phyloP scores from a whole-genome alignment of 345 rosid species.

The Sisymbrium irio region DNA sequence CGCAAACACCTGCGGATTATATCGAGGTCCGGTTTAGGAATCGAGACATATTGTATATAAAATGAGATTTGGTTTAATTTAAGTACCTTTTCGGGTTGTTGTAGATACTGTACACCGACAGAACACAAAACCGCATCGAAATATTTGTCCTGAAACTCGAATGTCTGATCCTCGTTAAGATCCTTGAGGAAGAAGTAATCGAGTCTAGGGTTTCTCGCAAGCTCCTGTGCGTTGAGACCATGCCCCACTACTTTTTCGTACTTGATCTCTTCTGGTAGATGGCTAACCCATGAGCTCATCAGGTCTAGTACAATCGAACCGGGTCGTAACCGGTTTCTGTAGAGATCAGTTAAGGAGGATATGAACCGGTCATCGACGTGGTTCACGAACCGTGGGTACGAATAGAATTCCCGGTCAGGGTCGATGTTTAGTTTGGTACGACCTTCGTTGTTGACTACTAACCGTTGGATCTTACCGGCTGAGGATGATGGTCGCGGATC shows the following conservation, averaged over 20 bases:
- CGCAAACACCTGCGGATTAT: slow-evolving; percentile 53
- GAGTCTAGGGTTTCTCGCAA: slow-evolving; percentile 45
- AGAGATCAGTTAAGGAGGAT: slow-evolving; percentile 58
- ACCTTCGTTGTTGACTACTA: slow-evolving; percentile 61
- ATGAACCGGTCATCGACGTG: slow-evolving; percentile 82
- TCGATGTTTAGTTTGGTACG: slow-evolving; percentile 57
- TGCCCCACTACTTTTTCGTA: slow-evolving; percentile 84
- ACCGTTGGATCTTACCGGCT: slow-evolving; percentile 64
- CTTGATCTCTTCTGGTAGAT: slow-evolving; percentile 60
- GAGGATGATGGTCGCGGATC: slow-evolving; percentile 36
- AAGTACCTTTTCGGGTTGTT: slow-evolving; percentile 79
- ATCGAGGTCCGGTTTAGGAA: not conserved
- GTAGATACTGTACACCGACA: slow-evolving; percentile 84
- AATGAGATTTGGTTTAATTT: not conserved
- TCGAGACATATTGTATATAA: not conserved
- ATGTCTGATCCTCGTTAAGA: slow-evolving; percentile 59
- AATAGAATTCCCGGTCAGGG: slow-evolving; percentile 71
- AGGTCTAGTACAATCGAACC: slow-evolving; percentile 72
- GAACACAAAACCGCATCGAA: slow-evolving; percentile 78
- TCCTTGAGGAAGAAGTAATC: slow-evolving; percentile 49
- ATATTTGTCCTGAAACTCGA: slow-evolving; percentile 51
- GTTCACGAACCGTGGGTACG: slow-evolving; percentile 75
- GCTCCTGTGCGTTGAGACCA: slow-evolving; percentile 93
- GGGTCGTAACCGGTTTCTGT: slow-evolving; percentile 56
- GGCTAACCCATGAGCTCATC: slow-evolving; percentile 96